Base-by-base conservation (phyloP, 2,329 filamentous ascomycete genomes). In the Fusarium sp. region DNA sequence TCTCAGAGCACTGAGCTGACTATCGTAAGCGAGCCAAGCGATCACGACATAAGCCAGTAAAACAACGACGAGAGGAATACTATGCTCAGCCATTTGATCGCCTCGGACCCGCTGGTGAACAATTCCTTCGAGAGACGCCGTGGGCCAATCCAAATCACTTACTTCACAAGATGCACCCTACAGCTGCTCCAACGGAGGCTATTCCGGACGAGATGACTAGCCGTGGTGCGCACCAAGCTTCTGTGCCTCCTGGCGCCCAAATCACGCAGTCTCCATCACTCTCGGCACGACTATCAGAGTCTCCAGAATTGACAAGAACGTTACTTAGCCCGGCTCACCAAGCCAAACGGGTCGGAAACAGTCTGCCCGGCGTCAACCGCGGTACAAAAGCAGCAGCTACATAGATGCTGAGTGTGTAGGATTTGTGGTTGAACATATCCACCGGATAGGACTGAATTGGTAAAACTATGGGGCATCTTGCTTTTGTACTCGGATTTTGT, bases 101-200 rank as follows among this genome's bases (percentile, higher is more conserved):
- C 77, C 82, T 90, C 68, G 88, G 89, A 77, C 89, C 92, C 44
- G 93, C 93, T 30, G 93, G 94, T 77, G 94, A 97, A 81, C 93
- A 96, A 73, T 97, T 96, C 76, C 88, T 97, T 62, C 94, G 97
- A 78, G 92, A 96, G 75, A 97, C 94, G 10, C 93, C 95, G 2
- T 98, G 95, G 95, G 94, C 95, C 41, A 97, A 97, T 79, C 94
- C 95, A 24, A 94, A 96, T 75, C 92, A 94, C 79, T 91, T 92
- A n/a, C 68, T 90, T 15, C 91, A 94, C 79, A 88, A 89, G 71
- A 80, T 84, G 60, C 81, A 84, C 47, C 82, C 84, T 45, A 82
- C 77, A 80, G 44, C 73, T 57, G 52, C 54, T 72, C 52, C 73
- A 54, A 32, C 42, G 18, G 68, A 75, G 22, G 59, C 69, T 18